Percentiles rank a stretch among this genome's conserved stretches.
These are phyloP conservation scores for Rhododendron vialii DNA, from an alignment of 148 eudicot species.

Conservation along the genomic window DNA sequence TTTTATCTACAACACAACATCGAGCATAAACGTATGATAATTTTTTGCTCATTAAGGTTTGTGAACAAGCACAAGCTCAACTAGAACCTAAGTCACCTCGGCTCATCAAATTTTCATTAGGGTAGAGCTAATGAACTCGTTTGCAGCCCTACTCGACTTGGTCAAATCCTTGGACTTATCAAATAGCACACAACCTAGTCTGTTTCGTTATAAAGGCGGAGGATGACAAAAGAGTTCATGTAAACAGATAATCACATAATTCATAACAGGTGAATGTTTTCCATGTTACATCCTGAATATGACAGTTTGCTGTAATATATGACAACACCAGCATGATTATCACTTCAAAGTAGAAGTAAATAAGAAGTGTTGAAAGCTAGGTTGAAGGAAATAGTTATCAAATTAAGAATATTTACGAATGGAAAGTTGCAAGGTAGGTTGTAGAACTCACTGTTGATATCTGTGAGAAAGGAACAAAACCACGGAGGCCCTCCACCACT, in stretches of 20 bases:
- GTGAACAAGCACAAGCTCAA: too few relatives aligned
- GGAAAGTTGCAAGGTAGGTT: constrained; percentile 1
- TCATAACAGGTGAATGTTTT: background rate
- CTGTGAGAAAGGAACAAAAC: constrained; percentile 98
- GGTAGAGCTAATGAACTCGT: too few relatives aligned
- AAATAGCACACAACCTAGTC: background rate
- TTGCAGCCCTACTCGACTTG: too few relatives aligned
- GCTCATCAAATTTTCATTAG: too few relatives aligned
- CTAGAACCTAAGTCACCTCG: too few relatives aligned
- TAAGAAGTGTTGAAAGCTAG: background rate
- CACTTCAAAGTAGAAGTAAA: background rate
- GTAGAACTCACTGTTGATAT: constrained; percentile 61
- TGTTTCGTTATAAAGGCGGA: background rate
- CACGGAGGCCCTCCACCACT: constrained; percentile 84
- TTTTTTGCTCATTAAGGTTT: too few relatives aligned
- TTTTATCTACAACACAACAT: too few relatives aligned
- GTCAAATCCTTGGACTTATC: background rate
- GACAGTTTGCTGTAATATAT: background rate
- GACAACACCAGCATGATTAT: background rate
- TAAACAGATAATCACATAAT: background rate
- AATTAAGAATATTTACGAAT: background rate
- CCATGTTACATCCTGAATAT: background rate
- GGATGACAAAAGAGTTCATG: background rate
- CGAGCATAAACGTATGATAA: too few relatives aligned
- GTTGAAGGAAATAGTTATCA: background rate